Base-by-base conservation (phyloP, 768 basidiomycete species). In the Cyclocybe cylindracea region DNA sequence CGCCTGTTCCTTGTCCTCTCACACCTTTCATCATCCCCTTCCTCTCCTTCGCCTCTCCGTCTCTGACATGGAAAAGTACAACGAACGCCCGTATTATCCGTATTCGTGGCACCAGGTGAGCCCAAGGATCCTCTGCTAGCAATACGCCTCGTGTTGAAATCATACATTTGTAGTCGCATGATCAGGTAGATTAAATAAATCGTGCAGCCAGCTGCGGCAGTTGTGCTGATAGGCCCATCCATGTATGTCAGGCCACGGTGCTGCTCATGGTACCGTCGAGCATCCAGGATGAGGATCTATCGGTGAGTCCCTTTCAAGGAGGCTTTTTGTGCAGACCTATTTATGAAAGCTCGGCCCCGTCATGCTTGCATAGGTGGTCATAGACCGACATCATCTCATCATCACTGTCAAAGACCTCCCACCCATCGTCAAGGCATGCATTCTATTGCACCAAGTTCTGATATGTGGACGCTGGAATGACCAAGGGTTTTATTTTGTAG, bases 81-180 rank as follows among this genome's bases (percentile, higher is more conserved):
- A 68, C 53, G 71, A 74, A 52, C 61, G 66, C 24, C 67, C 66
- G 13, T 72, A 75, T 55, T 77, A 73, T 48, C 73, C 78, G 1
- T 92, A 92, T 61, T 89, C 90, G 57, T 92, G 90, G 90, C 91
- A 92, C 69, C 90, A 92, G 82, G 90, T 90, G 62, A 55, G 79
- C 33, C 45, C 13, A 31, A 7, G 39, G 51, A 13, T 45, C 5
- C 44, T 45, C 45, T 50, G 51, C 24, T 24, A 24, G 24, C 29
- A 52, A 47, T 19, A 14, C 46, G 56, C 55, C 42, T 55, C 58
- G 44, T 61, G 52, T 48, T 53, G 33, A 57, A 54, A 33, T 35
- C 35, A 47, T 51, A 51, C 37, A 44, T 64, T 54, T 61, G 53
- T 57, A 92, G 90, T 91, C 90, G 56, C 90, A 92, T 79, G 90